Percentiles rank a stretch among this genome's conserved stretches.
These are phyloP conservation scores for Monilinia polystroma DNA, from an alignment of 2,329 filamentous ascomycete genomes.

Conservation along the genomic window DNA sequence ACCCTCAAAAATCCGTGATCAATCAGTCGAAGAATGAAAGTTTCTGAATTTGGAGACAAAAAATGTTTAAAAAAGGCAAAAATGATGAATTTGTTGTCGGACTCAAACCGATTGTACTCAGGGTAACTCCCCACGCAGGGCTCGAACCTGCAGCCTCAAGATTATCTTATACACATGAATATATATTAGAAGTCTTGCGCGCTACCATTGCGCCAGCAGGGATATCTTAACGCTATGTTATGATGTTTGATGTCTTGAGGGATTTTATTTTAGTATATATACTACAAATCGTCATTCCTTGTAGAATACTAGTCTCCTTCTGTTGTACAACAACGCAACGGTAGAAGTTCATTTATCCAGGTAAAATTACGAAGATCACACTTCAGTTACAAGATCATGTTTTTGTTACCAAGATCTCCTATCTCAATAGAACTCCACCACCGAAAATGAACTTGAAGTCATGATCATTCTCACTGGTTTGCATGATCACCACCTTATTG, in stretches of 20 bases:
- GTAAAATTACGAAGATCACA: no score
- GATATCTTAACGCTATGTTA: background rate
- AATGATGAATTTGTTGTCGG: accelerated
- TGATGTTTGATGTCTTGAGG: accelerated
- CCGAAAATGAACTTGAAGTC: no score
- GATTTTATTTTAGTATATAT: background rate
- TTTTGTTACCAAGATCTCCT: no score
- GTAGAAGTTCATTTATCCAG: no score
- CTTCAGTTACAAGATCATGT: no score
- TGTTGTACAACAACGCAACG: no score
- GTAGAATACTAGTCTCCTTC: no score
- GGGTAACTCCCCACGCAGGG: slow-evolving; percentile 10
- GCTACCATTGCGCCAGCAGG: slow-evolving; percentile 22
- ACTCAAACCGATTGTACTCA: background rate
- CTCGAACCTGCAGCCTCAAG: slow-evolving; percentile 19
- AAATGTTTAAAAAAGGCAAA: background rate
- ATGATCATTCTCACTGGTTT: no score
- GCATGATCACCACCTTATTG: no score
- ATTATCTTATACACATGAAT: background rate
- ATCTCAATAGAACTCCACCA: no score
- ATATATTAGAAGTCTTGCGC: slow-evolving; percentile 15
- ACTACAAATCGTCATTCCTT: no score
- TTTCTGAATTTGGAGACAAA: background rate
- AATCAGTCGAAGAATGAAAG: background rate
- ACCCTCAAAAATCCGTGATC: background rate